phyloP scores from a whole-genome alignment of 257 asterid genomes.

The Salvia hispanica region DNA sequence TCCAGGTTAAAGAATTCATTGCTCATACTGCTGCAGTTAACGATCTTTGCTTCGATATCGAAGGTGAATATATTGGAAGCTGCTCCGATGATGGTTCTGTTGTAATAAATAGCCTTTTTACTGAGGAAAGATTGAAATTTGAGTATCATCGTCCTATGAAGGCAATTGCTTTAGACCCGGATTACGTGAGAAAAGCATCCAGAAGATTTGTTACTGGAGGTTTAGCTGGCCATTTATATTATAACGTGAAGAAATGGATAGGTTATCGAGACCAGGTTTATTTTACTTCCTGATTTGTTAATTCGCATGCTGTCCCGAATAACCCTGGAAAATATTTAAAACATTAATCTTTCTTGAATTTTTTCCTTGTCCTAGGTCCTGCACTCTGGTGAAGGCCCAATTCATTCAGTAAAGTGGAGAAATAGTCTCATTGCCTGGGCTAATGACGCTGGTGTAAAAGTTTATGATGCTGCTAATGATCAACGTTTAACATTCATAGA shows the following conservation, averaged over 20 bases:
- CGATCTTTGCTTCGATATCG: conserved; percentile 88
- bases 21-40: conserved; percentile 95
- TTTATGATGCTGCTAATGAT: conserved; percentile 93
- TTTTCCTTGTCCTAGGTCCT: conserved; percentile 62
- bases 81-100: conserved; percentile 99
- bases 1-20: conserved; percentile 82
- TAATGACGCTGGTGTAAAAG: conserved; percentile 94
- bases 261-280: conserved; percentile 96
- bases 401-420: conserved; percentile 97
- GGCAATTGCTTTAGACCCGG: conserved; percentile 95
- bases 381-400: conserved; percentile 99
- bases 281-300: conserved; percentile 32
- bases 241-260: conserved; percentile 87
- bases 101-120: conserved; percentile 82
- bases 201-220: conserved; percentile 98
- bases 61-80: conserved; percentile 98
- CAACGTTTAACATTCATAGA: conserved; percentile 89
- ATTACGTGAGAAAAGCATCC: conserved; percentile 81
- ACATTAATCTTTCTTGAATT: conserved; percentile 29
- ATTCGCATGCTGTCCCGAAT: conserved; percentile 32
- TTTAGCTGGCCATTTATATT: conserved; percentile 89
- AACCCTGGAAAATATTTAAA: conserved; percentile 27
- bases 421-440: conserved; percentile 96
- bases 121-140: conserved; percentile 85
- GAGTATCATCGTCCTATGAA: conserved; percentile 98